Evolutionary conservation across 73 alveolate genomes (phyloP).

Genomic region (Tetrahymena elliotti): DNA sequence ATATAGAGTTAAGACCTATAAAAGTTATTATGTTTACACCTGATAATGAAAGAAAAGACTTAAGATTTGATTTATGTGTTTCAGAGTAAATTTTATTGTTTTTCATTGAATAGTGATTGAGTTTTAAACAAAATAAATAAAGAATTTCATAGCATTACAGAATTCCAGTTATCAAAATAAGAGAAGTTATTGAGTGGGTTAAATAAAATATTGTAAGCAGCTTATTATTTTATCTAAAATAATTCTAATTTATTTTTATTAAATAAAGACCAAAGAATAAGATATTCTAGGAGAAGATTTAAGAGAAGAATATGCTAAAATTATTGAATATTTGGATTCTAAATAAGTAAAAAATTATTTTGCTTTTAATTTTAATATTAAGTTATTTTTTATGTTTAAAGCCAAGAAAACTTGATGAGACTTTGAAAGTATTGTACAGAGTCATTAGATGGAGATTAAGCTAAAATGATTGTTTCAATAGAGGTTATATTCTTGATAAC

Average conservation of each 20-base stretch:
- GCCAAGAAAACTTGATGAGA: conserved; percentile 5
- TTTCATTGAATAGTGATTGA: not conserved
- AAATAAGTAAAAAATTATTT: not conserved
- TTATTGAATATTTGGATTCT: not conserved
- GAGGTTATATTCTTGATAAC: conserved; percentile 90
- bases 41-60: not conserved
- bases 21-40: not conserved
- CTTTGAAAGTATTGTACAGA: conserved; percentile 19
- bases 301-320: not conserved
- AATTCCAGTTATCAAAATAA: conserved; percentile 65
- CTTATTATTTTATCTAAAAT: not conserved
- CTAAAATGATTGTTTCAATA: conserved; percentile 67
- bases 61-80: not conserved
- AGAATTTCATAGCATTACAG: conserved; percentile 61
- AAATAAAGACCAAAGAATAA: not conserved
- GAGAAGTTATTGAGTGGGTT: conserved; percentile 54
- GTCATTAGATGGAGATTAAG: conserved; percentile 36
- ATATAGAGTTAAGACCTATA: not conserved
- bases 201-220: not conserved
- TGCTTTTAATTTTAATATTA: too few species aligned
- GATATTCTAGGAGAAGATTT: not conserved
- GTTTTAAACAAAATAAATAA: conserved; percentile 24
- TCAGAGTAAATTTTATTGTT: not conserved
- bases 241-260: not conserved
- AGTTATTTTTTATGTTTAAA: not conserved